Base-by-base conservation (phyloP, 108 stramenopile genomes). In the Pseudonitzschia delicatissima region DNA sequence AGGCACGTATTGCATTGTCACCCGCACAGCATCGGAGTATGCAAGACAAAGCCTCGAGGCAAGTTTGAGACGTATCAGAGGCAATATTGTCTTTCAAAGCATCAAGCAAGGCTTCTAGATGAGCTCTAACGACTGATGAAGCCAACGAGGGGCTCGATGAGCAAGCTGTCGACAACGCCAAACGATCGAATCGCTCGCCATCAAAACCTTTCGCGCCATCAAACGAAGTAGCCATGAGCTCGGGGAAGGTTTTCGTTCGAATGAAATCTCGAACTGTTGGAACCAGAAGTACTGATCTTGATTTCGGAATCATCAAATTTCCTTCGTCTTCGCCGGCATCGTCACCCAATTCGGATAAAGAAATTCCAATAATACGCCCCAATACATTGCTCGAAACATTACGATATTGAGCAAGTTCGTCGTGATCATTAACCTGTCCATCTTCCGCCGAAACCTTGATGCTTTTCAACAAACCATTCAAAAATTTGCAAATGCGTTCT, bases 1-100 rank as follows among this genome's bases (percentile, higher is more conserved):
- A 68, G 20, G 74, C 67, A 11, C 34, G 51, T 42, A 58, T 31
- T 4, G 32, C 52, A 31, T 34, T 39, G 9, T 68, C 67, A 2
- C 74, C 74, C 15, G 52, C 74, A 58, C 47, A n/a, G 5, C 61
- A 57, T 33, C 60, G 29, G 2, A 75, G 45, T 34, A 68, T 23
- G 31, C 57, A 64, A n/a, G 61, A 53, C 20, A 68, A 25, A 21
- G 57, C 25, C 11, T 29, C 62, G 40, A 61, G 34, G 32, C 31
- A 40, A 13, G 18, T 21, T 35, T 40, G 39, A 21, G 39, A 20
- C 37, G 60, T 5, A 61, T n/a, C 0, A 42, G 36, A 37, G 15
- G 37, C 6, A 21, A 42, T 37, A 0, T 26, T 61, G 12, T 29
- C 25, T 40, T 37, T 40, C 60, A 61, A 27, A 11, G 17, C 60